phyloP scores from a whole-genome alignment of 371 early-diverging fungal genomes.

The Thermomucor indicae-seudaticae region DNA sequence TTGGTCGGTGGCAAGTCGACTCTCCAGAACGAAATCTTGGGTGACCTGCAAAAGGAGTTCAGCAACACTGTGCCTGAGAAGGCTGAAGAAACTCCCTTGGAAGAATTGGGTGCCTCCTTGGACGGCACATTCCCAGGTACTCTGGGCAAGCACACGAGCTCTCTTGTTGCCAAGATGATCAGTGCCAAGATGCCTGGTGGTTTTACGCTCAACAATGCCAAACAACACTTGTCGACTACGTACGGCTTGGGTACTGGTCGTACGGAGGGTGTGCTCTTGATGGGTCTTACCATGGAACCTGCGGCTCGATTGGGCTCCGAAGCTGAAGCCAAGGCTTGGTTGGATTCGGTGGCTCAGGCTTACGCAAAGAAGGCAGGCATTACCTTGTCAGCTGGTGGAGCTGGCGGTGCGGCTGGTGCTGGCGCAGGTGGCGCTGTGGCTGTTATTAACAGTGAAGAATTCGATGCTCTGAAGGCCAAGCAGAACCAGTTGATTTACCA shows the following conservation, averaged over 20 bases:
- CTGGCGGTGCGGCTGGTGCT: constrained; percentile 53
- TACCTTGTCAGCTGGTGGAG: constrained; percentile 58
- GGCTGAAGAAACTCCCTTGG: constrained; percentile 87
- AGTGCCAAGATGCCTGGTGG: constrained; percentile 94
- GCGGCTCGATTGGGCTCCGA: constrained; percentile 75
- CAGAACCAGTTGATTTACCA: constrained; percentile 76
- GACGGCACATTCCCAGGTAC: constrained; percentile 59
- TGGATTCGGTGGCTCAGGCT: constrained; percentile 72
- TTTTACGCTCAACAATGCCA: constrained; percentile 77
- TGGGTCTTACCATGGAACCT: constrained; percentile 87
- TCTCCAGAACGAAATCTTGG: constrained; percentile 95
- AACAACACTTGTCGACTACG: constrained; percentile 62
- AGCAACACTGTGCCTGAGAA: constrained; percentile 84
- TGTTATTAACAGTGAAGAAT: constrained; percentile 86
- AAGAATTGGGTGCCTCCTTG: constrained; percentile 77
- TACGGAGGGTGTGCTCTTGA: constrained; percentile 76
- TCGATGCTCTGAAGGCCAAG: constrained; percentile 78
- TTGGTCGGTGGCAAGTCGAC: constrained; percentile 95
- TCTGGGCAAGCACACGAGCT: constrained; percentile 82
- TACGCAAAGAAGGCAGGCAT: constrained; percentile 84
- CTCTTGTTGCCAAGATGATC: constrained; percentile 80
- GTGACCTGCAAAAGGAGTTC: constrained; percentile 94
- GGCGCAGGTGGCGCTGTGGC: constrained; percentile 61
- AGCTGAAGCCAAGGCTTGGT: constrained; percentile 87
- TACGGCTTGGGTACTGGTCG: constrained; percentile 89